phyloP scores from a whole-genome alignment of 2,329 filamentous ascomycete genomes.

The Tolypocladium ophioglossoides region DNA sequence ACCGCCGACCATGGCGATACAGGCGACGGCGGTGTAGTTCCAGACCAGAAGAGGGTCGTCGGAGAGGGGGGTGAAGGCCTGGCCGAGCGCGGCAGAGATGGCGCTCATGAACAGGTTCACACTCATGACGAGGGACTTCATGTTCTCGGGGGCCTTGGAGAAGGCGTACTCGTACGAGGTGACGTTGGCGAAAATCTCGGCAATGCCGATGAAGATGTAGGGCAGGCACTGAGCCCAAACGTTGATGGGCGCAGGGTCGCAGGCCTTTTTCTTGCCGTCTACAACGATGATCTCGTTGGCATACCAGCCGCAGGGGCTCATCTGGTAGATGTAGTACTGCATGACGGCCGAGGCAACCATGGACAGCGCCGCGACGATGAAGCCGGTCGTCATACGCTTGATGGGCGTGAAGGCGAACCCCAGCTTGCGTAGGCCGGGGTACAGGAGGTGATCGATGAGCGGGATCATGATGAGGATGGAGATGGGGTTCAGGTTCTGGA shows the following conservation, averaged over 20 bases:
- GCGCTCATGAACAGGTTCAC: conserved; percentile 63
- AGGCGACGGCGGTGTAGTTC: conserved; percentile 58
- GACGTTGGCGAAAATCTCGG: conserved; percentile 44
- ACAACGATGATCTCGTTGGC: conserved; percentile 25
- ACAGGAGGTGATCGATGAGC: conserved; percentile 57
- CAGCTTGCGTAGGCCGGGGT: conserved; percentile 53
- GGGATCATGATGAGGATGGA: conserved; percentile 68
- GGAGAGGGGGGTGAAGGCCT: conserved; percentile 53
- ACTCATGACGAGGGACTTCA: conserved; percentile 65
- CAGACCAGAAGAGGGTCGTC: conserved; percentile 57
- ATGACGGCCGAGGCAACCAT: conserved; percentile 48
- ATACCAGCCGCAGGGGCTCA: conserved; percentile 47
- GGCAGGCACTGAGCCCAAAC: conserved; percentile 49
- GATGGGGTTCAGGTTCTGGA: conserved; percentile 67
- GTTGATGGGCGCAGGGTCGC: conserved; percentile 50
- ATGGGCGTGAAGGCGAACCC: conserved; percentile 62
- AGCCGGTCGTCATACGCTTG: conserved; percentile 63
- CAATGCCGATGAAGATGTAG: conserved; percentile 39
- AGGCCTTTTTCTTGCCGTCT: conserved; percentile 25
- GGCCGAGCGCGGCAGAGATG: conserved; percentile 58
- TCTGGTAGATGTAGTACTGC: conserved; percentile 54
- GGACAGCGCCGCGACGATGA: conserved; percentile 52
- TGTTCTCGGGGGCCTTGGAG: conserved; percentile 68
- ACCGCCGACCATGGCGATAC: conserved; percentile 49
- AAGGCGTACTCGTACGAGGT: conserved; percentile 65